Base-by-base conservation (phyloP, 1,284 basidiomycete genomes). In the Austroboletus novae-zelandiae region DNA sequence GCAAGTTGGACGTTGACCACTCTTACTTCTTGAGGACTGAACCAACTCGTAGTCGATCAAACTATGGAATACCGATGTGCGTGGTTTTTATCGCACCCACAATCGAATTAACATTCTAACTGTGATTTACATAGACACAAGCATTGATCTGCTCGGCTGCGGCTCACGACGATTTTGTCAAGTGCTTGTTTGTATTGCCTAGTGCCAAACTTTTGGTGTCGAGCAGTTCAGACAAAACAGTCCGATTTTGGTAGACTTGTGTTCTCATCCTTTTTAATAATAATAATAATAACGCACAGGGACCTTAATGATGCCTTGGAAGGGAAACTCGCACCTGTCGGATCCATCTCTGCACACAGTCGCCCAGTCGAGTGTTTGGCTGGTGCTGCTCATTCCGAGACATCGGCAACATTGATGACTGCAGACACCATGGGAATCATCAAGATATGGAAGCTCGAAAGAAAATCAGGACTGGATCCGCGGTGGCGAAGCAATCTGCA, bases 151-250 rank as follows among this genome's bases (percentile, higher is more conserved):
- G 81, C 0, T 83, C 86, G 0, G 87, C 86, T 0, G 70, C 76
- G n/a, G 90, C 85, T 1, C 94, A 97, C 62, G 74, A 77, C 0
- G 94, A 97, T 69, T 97, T 97, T 60, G 79, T 97, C 53, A 97
- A 96, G 71, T 75, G 80, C 29, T 71, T 96, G 25, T 75, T 85
- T 37, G 80, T 90, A 27, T 71, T 94, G 14, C 81, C 88, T 1
- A 70, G 77, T 1, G 72, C 84, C 9, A 71, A 77, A 5, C 68
- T 94, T 14, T 71, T 98, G 25, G 74, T 95, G 9, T 95, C 94
- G 0, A 90, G 90, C 15, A 86, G 93, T 20, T 97, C 95, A 8
- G 96, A 99, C 70, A 94, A 94, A 61, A 83, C 86, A 14, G 75
- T 95, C 41, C 83, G 93, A 52, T 76, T 98, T 53, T 98, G 95